Evolutionary conservation across 1,139 yeast genomes (phyloP), one percentile per base, ranked within the genome.

Genomic region (Suhomyces guaymorum): DNA sequence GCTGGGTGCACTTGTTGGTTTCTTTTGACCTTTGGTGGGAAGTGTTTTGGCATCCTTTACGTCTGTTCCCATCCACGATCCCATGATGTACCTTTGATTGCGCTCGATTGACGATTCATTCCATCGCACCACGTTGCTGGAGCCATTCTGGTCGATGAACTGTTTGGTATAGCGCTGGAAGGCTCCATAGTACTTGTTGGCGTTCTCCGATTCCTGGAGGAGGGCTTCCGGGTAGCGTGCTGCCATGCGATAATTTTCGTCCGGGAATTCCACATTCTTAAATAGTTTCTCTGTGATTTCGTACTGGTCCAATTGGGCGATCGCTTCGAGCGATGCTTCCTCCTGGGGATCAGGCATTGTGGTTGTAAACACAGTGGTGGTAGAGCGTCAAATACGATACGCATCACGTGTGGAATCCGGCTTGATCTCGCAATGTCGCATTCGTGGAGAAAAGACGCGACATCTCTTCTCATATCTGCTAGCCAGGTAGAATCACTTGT

Each of bases 131-230:
- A 63, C 44, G 7, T 44, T 26, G 8, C 42, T 43, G 2, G 37
- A 33, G 3, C 40, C 40, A 6, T 41, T 39, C 4, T 44, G 47
- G 8, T 51, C 52, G 4, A 64, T 50, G 44, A 68, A 68, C 46
- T 67, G 75, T 28, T 60, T 54, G 14, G 51, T 54, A 43, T 59
- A 57, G 15, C 70, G 49, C 46, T 70, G 75, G 37, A 63, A 59
- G 11, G 65, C 54, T 2, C 50, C 43, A 37, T 63, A 65, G 44
- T 52, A 57, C 41, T 54, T 57, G 44, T 60, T 62, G 8, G 63
- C 72, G 12, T 61, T 51, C 4, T 43, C 46, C 3, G 66, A 41
- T 15, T 48, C 46, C 37, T 70, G 74, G 7, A 70, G 55, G 5
- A 70, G 43, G 12, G 39, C 37, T 39, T 70, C 76, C 4, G 73